Conservation (phyloP, 768 basidiomycete species). For the Serendipita sp. region DNA sequence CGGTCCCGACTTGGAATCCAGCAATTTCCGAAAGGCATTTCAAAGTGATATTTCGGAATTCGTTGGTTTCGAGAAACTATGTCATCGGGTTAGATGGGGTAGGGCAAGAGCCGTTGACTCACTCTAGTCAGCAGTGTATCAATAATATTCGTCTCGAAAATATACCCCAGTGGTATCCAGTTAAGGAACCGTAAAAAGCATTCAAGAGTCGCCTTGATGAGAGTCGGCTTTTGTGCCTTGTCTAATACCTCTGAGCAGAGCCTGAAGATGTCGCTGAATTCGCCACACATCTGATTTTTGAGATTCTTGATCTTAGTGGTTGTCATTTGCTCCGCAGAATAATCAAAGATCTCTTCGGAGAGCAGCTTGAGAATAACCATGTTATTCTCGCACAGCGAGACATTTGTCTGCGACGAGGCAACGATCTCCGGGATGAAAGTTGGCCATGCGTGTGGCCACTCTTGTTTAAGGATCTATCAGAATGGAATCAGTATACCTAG, state of each 20-base stretch:
- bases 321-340: constrained; percentile 96
- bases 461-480: constrained; percentile 86
- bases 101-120: constrained; percentile 21
- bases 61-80: constrained; percentile 89
- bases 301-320: constrained; percentile 93
- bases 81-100: constrained; percentile 9
- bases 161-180: constrained; percentile 98
- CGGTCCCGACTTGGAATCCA: constrained; percentile 80
- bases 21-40: constrained; percentile 97
- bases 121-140: constrained; percentile 84
- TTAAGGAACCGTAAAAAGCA: constrained; percentile 91
- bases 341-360: constrained; percentile 99
- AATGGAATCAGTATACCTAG: background rate
- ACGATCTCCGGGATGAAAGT: constrained; percentile 94
- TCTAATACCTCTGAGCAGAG: constrained; percentile 92
- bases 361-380: constrained; percentile 95
- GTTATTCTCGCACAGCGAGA: constrained; percentile 97
- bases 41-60: constrained; percentile 92
- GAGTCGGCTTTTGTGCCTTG: constrained; percentile 86
- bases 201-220: constrained; percentile 89
- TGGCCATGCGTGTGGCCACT: constrained; percentile 99
- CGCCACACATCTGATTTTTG: constrained; percentile 95
- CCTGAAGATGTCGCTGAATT: constrained; percentile 95
- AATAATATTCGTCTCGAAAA: constrained; percentile 95
- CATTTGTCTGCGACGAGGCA: constrained; percentile 89